Base-by-base conservation (phyloP, 1,139 yeast species). In the Torulaspora pretoriensis region DNA sequence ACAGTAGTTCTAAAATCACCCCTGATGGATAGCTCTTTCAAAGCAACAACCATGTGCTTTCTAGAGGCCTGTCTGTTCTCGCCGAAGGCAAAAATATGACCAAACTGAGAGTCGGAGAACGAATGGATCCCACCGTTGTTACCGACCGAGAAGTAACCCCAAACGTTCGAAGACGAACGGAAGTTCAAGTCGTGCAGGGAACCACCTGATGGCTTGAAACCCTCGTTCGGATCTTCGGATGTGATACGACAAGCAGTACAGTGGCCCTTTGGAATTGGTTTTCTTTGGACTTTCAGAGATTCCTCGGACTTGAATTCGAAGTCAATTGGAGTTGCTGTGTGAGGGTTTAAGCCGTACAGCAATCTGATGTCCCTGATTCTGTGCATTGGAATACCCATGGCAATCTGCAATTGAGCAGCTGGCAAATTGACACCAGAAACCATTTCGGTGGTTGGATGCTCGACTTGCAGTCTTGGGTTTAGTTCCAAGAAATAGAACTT, bases 371-470 rank as follows among this genome's bases (percentile, higher is more conserved):
- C 98, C 61, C 85, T 79, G 58, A 92, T 86, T 70, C 95, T 80
- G 68, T 92, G 95, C 78, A 92, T 81, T 56, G 98, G 97, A 50
- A 92, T 80, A 77, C 98, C 98, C 98, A 92, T 92, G 55, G 98
- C 97, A 70, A 92, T 87, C 71, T 92, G 97, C 55, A 92, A 79
- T 73, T 92, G 98, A 40, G 98, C 96, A 49, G 97, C 95, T 31
- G 98, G 98, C 65, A 92, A 77, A 66, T 92, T 92, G 45, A 92
- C 97, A 55, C 98, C 98, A 23, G 96, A 84, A 46, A 88, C 98
- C 98, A 92, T 92, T 73, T 92, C 98, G 34, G 98, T 92, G 42
- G 98, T 92, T 60, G 98, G 98, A 75, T 92, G 98, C 76, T 92
- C 98, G 53, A 92, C 98, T 75, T 92, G 98, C 66, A 92, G 77